Evolutionary conservation across 768 basidiomycete species (phyloP).

Genomic region (Tulasnella sp.): DNA sequence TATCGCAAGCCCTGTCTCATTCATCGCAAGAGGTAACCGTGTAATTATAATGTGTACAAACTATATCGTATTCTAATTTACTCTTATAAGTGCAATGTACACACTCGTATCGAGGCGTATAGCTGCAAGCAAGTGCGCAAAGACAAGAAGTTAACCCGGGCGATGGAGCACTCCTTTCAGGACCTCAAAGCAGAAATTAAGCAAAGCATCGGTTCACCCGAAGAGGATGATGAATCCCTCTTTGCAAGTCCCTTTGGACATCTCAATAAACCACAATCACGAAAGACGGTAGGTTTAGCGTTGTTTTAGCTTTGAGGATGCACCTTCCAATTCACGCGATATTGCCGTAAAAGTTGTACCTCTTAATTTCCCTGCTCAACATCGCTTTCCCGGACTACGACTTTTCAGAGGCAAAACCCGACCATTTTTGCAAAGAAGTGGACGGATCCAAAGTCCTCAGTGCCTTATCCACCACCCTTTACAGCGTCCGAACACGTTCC

Average conservation of each 20-base stretch:
- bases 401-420: slow-evolving; percentile 82
- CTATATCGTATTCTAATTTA: not conserved
- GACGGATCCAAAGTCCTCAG: slow-evolving; percentile 61
- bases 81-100: slow-evolving; percentile 46
- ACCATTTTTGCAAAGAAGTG: slow-evolving; percentile 72
- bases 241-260: slow-evolving; percentile 64
- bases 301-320: not conserved
- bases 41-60: not conserved
- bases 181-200: slow-evolving; percentile 55
- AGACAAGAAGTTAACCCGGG: slow-evolving; percentile 92
- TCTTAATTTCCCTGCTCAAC: slow-evolving; percentile 93
- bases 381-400: slow-evolving; percentile 96
- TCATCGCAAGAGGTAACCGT: slow-evolving; percentile 51
- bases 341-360: slow-evolving; percentile 41
- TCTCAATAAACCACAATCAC: slow-evolving; percentile 66
- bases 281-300: slow-evolving; percentile 47
- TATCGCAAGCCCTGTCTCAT: slow-evolving; percentile 68
- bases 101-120: slow-evolving; percentile 92
- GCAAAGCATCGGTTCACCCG: slow-evolving; percentile 52
- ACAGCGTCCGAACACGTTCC: slow-evolving; percentile 37
- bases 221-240: slow-evolving; percentile 34
- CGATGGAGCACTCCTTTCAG: slow-evolving; percentile 76
- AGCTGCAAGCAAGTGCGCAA: slow-evolving; percentile 94
- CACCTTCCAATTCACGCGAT: not conserved
- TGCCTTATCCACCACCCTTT: slow-evolving; percentile 69